These are phyloP conservation scores for Blakeslea trispora DNA, from an alignment of 371 early-diverging fungal genomes.

Conservation along the genomic window DNA sequence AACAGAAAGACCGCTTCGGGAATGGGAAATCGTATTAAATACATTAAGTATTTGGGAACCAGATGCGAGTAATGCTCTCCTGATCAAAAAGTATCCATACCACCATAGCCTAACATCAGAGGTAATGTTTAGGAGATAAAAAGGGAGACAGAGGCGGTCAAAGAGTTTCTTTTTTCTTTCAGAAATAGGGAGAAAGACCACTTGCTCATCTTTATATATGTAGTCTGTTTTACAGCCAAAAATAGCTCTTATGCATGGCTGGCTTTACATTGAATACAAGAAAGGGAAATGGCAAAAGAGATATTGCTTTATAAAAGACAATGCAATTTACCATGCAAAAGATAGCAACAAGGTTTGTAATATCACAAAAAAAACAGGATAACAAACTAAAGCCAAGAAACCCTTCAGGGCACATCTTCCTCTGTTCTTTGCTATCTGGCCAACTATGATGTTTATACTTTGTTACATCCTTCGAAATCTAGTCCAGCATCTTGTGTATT, in stretches of 20 bases:
- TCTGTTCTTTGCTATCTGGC: constrained; percentile 68
- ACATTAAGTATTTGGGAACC: constrained; percentile 82
- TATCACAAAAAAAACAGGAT: background rate
- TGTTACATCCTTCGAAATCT: constrained; percentile 48
- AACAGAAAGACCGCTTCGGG: constrained; percentile 81
- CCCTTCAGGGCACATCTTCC: constrained; percentile 13
- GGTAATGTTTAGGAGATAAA: too few relatives aligned
- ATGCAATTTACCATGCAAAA: constrained; percentile 70
- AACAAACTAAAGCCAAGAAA: background rate
- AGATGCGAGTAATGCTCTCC: constrained; percentile 68
- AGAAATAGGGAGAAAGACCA: constrained; percentile 39
- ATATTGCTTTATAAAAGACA: constrained; percentile 66
- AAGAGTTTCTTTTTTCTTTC: too few relatives aligned
- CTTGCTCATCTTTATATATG: too few relatives aligned
- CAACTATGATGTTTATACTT: constrained; percentile 81
- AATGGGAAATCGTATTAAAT: constrained; percentile 87
- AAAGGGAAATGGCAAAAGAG: constrained; percentile 79
- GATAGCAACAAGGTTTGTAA: constrained; percentile 65
- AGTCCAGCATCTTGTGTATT: constrained; percentile 83
- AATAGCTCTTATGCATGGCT: constrained; percentile 61
- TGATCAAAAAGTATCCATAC: constrained; percentile 73
- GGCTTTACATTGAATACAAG: constrained; percentile 68
- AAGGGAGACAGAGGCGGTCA: too few relatives aligned
- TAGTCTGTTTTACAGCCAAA: constrained; percentile 40
- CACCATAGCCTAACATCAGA: constrained; percentile 46